Percentiles rank a stretch among this genome's conserved stretches.
phyloP scores from a whole-genome alignment of 768 basidiomycete genomes.

The Agaricus subrufescens region DNA sequence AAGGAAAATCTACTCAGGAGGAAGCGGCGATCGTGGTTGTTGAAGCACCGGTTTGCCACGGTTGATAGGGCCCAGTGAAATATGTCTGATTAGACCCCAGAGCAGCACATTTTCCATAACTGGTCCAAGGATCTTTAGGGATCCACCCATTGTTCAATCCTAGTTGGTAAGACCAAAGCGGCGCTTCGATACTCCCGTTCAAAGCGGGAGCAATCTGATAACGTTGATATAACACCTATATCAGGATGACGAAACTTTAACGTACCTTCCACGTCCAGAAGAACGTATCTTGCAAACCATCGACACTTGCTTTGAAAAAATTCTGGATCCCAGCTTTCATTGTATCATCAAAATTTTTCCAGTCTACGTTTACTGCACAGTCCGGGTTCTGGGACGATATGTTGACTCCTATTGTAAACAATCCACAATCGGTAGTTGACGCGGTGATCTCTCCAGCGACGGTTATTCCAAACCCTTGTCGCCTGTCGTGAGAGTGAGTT shows the following conservation, averaged over 20 bases:
- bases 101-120: constrained; percentile 54
- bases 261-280: constrained; percentile 45
- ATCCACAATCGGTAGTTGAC: constrained; percentile 60
- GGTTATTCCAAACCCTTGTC: constrained; percentile 58
- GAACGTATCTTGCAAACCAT: constrained; percentile 38
- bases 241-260: constrained; percentile 9
- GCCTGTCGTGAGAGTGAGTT: constrained; percentile 20
- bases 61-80: constrained; percentile 34
- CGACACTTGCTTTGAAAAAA: constrained; percentile 52
- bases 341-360: constrained; percentile 44
- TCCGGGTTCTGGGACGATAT: constrained; percentile 34
- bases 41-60: constrained; percentile 56
- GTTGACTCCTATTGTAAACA: constrained; percentile 23
- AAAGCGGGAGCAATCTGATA: constrained; percentile 41
- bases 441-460: constrained; percentile 75
- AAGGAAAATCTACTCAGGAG: constrained; percentile 33
- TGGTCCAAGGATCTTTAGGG: constrained; percentile 62
- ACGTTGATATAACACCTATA: neutral
- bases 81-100: constrained; percentile 34
- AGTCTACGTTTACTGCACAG: constrained; percentile 41
- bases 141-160: constrained; percentile 71
- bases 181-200: constrained; percentile 28
- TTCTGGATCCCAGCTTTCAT: constrained; percentile 37
- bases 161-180: constrained; percentile 39
- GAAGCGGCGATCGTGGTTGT: constrained; percentile 39